Evolutionary conservation across 2,329 filamentous ascomycete species (phyloP).

Genomic region (Neonectria faginata): DNA sequence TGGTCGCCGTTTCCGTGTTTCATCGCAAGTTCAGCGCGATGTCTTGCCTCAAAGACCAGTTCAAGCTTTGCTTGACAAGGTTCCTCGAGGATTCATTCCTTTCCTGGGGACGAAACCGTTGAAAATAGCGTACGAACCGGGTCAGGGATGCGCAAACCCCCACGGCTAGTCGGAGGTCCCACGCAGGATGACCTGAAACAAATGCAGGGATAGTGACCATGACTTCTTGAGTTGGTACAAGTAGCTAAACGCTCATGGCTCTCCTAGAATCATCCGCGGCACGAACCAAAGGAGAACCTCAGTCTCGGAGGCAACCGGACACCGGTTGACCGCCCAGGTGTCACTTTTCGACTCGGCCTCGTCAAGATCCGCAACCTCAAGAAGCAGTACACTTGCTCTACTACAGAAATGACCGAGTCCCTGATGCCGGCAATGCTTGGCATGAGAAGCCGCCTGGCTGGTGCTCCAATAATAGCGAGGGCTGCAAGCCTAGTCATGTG

Average conservation of each 20-base stretch:
- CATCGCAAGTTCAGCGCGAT: not conserved
- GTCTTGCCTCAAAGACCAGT: constrained; percentile 5
- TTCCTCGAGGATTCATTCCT: constrained; percentile 9
- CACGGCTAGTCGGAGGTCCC: constrained; percentile 34
- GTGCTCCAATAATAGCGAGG: constrained; percentile 8
- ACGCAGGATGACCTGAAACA: constrained; percentile 45
- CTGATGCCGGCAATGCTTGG: constrained; percentile 1
- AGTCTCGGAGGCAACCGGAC: constrained; percentile 7
- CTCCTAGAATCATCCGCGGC: constrained; percentile 22
- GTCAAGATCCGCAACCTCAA: not conserved
- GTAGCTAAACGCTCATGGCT: constrained; percentile 26
- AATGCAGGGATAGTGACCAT: constrained; percentile 37
- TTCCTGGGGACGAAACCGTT: constrained; percentile 24
- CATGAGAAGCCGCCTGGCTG: not conserved
- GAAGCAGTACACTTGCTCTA: not conserved
- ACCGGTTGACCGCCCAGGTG: constrained; percentile 8
- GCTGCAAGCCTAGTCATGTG: constrained; percentile 16
- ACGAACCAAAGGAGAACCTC: constrained; percentile 25
- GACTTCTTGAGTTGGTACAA: constrained; percentile 34
- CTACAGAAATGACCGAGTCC: constrained; percentile 1
- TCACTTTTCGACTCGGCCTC: not conserved
- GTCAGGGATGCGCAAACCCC: constrained; percentile 35
- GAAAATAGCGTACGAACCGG: constrained; percentile 28
- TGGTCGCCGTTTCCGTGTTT: constrained; percentile 9
- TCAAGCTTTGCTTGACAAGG: constrained; percentile 6